Conservation (phyloP, 2,329 filamentous ascomycete species). For the Ascochyta koolunga region DNA sequence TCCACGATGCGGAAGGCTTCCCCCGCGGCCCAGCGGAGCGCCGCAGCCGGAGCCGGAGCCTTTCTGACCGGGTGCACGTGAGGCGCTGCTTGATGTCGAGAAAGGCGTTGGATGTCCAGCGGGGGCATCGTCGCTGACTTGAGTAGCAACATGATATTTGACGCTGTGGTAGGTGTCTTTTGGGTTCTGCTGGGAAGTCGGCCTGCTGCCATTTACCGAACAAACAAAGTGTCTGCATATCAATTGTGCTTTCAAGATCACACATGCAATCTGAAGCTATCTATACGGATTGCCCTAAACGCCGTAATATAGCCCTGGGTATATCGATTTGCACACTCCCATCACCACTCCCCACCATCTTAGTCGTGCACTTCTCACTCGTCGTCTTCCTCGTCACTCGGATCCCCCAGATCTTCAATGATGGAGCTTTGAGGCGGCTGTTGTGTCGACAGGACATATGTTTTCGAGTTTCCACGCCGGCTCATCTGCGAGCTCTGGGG, state of each 20-base stretch:
- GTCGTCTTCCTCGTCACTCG: conserved; percentile 19
- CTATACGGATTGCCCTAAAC: background rate
- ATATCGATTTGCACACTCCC: background rate
- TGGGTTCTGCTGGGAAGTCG: too few relatives aligned
- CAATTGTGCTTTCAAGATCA: background rate
- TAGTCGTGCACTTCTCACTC: background rate
- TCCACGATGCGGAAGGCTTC: background rate
- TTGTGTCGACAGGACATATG: conserved; percentile 13
- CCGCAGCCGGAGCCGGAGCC: background rate
- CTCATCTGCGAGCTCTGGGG: background rate
- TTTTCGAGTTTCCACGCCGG: background rate
- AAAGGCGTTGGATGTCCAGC: background rate
- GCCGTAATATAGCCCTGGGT: background rate
- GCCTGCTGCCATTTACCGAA: too few relatives aligned
- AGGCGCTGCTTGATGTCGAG: background rate
- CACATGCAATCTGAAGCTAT: background rate
- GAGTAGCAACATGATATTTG: background rate
- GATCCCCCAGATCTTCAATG: conserved; percentile 30
- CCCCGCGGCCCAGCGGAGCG: conserved; percentile 6
- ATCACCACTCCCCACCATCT: background rate
- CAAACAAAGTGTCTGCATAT: background rate
- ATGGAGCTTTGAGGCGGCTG: conserved; percentile 24
- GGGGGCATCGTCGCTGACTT: background rate
- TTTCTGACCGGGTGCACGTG: background rate
- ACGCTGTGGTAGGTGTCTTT: too few relatives aligned